Evolutionary conservation across 164 flowering plant species (phyloP), one percentile per base, ranked within the genome.

Genomic region (Chimonanthus salicifolius): DNA sequence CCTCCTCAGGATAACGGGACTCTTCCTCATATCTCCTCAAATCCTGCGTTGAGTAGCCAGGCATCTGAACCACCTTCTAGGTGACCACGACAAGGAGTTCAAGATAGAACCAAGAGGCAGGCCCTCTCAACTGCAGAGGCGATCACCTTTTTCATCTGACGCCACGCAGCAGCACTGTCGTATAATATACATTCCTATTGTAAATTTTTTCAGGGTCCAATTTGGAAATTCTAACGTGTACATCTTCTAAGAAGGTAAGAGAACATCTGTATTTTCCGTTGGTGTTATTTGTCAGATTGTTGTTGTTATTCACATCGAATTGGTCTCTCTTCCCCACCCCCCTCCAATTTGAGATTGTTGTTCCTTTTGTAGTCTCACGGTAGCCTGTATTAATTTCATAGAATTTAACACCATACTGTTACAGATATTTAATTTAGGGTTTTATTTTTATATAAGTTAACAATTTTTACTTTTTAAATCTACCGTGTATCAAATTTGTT

Each of bases 31-130:
- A 21, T 47, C 44, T 80, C 90, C 16, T 86, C 92, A 16, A 90
- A 85, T 80, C 82, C 88, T 58, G 80, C 94, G 33, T 81, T 82
- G 68, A 87, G 85, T 74, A 83, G 81, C 75, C 94, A 86, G 78
- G 85, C 80, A 58, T 82, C 88, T 0, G 94, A 90, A 72, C 84
- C 82, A 49, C 87, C 86, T 67, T 51, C 64, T 18, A 72, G 74
- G 58, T 72, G 74, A 72, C 58, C 6, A 2, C 13, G 7, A 13
- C 51, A 4, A 47, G 62, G 6, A n/a, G 18, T 43, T n/a, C 16
- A 13, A 15, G 49, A 20, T 54, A 63, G 47, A 62, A 45, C 16
- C 64, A 16, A 71, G 66, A 16, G 50, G 43, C 44, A 43, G 58
- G 46, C 51, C 47, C 67, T 47, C 33, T 63, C 47, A 48, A 49